A percentile compares a stretch with the other conserved stretches of the same genome.
phyloP scores from a whole-genome alignment of 768 basidiomycete genomes.

The Agaricus sinodeliciosus region DNA sequence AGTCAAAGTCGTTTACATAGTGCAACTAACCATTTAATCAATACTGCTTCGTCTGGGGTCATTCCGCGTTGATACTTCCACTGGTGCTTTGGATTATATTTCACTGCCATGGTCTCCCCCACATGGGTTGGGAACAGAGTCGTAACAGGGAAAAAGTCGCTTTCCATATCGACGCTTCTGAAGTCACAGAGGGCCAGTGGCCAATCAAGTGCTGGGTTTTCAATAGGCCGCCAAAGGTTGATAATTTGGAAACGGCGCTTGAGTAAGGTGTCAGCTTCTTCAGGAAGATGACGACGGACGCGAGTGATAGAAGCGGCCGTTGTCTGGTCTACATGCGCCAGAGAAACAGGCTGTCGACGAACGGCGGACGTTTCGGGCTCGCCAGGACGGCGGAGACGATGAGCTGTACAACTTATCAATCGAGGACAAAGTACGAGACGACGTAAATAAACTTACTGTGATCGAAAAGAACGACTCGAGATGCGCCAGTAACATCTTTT shows the following conservation, averaged over 20 bases:
- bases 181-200: constrained; percentile 38
- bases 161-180: constrained; percentile 28
- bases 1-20: neutral
- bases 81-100: constrained; percentile 36
- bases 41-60: constrained; percentile 39
- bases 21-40: constrained; percentile 45
- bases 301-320: constrained; percentile 25
- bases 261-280: constrained; percentile 27
- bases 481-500: constrained; percentile 55
- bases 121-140: constrained; percentile 42
- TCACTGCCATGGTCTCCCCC: constrained; percentile 44
- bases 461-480: constrained; percentile 50
- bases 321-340: constrained; percentile 36
- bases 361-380: constrained; percentile 8
- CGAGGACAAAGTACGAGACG: constrained; percentile 13
- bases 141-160: constrained; percentile 36
- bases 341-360: constrained; percentile 15
- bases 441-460: constrained; percentile 39
- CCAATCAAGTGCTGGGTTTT: constrained; percentile 27
- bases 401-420: constrained; percentile 2
- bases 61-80: constrained; percentile 47
- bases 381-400: constrained; percentile 13
- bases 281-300: constrained; percentile 31
- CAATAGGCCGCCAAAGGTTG: constrained; percentile 42
- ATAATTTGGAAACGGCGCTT: constrained; percentile 38